Conservation (phyloP, 352 stramenopile genomes). For the Phytopythium montanum region DNA sequence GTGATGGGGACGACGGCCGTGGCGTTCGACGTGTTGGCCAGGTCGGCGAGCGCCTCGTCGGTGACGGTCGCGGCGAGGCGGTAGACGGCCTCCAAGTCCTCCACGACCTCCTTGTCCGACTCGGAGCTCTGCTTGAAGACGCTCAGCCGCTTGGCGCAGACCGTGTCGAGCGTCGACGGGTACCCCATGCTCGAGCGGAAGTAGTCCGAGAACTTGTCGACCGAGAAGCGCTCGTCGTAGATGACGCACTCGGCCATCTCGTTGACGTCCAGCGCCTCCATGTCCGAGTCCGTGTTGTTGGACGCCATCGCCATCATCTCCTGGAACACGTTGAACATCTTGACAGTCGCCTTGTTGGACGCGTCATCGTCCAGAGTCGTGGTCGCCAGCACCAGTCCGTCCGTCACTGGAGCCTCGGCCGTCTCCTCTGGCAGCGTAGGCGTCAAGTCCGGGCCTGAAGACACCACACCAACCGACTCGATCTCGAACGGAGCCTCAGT, state of each 20-base stretch:
- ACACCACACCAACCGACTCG: too few relatives aligned
- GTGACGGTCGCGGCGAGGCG: background rate
- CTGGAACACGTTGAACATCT: conserved; percentile 39
- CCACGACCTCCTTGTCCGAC: background rate
- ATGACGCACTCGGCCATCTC: conserved; percentile 53
- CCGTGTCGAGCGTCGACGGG: conserved; percentile 20
- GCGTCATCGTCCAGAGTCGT: background rate
- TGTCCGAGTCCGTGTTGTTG: conserved; percentile 11
- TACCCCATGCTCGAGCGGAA: conserved; percentile 34
- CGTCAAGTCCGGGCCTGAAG: too few relatives aligned
- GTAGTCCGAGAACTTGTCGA: conserved; percentile 39
- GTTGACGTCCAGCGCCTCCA: conserved; percentile 35
- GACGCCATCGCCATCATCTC: conserved; percentile 18
- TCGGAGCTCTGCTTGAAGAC: background rate
- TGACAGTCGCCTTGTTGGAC: conserved; percentile 22
- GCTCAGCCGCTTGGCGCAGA: conserved; percentile 32
- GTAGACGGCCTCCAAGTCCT: background rate
- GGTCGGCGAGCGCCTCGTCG: background rate
- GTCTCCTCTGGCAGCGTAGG: too few relatives aligned
- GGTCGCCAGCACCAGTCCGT: conserved; percentile 12
- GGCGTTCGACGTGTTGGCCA: background rate
- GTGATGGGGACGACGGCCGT: background rate
- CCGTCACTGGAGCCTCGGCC: background rate
- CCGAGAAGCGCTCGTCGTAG: conserved; percentile 35
- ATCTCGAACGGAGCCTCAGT: background rate